Conservation (phyloP, 495 filamentous ascomycete species). For the Wilcoxina mikolae region DNA sequence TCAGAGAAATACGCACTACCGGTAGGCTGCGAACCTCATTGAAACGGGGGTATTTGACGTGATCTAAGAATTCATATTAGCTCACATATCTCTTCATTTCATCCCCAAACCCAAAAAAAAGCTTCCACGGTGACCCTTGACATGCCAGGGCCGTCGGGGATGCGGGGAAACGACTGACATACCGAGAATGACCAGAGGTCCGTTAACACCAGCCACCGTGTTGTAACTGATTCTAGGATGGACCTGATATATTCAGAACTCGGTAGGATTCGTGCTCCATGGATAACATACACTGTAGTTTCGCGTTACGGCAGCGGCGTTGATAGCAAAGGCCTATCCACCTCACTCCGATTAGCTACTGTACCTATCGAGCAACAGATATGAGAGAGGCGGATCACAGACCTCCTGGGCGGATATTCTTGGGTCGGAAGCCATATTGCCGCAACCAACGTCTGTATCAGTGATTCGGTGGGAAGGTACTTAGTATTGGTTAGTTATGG, state of each 20-base stretch:
- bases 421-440: constrained; percentile 13
- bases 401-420: constrained; percentile 26
- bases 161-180: constrained; percentile 20
- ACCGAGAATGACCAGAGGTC: constrained; percentile 93
- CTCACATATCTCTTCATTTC: neutral
- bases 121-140: neutral
- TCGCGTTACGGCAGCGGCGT: constrained; percentile 27
- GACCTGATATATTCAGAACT: constrained; percentile 2
- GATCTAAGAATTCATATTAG: constrained; percentile 28
- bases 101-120: neutral
- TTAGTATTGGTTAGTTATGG: constrained; percentile 1
- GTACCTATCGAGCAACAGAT: neutral
- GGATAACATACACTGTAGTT: constrained; percentile 22
- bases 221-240: constrained; percentile 50
- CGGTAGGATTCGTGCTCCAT: neutral
- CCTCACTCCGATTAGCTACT: constrained; percentile 10
- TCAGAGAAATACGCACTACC: neutral
- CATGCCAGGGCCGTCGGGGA: neutral
- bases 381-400: neutral
- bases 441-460: neutral
- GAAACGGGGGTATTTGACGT: constrained; percentile 95
- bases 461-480: neutral
- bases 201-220: constrained; percentile 95
- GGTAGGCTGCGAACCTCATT: constrained; percentile 44
- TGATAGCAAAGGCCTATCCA: constrained; percentile 27